phyloP scores from a whole-genome alignment of 805 yeast genomes.

The Candida orba region DNA sequence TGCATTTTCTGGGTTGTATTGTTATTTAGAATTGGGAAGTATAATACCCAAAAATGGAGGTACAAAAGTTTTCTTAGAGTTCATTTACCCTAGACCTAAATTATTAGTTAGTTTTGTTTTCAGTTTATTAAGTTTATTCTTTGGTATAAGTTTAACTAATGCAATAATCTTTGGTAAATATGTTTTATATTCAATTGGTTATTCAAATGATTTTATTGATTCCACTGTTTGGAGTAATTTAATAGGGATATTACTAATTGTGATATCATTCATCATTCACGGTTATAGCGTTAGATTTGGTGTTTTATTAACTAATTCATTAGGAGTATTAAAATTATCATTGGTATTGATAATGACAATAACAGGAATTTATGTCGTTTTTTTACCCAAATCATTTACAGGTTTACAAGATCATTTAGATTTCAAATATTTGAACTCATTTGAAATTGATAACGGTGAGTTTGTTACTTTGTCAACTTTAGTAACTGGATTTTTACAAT shows the following conservation, averaged over 20 bases:
- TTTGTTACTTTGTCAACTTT: conserved; percentile 36
- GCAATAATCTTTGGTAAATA: conserved; percentile 60
- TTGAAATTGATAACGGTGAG: conserved; percentile 22
- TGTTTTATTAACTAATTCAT: conserved; percentile 48
- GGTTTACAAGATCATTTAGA: conserved; percentile 32
- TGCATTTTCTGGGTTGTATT: conserved; percentile 60
- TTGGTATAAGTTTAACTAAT: conserved; percentile 50
- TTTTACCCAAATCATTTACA: conserved; percentile 37
- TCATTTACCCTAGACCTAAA: conserved; percentile 53
- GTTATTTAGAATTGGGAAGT: conserved; percentile 64
- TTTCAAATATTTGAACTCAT: conserved; percentile 24
- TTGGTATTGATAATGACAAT: conserved; percentile 46
- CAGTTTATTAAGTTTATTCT: conserved; percentile 41
- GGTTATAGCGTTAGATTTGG: conserved; percentile 57
- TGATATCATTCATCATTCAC: conserved; percentile 37
- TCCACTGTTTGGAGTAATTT: conserved; percentile 28
- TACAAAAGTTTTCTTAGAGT: conserved; percentile 63
- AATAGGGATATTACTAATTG: conserved; percentile 35
- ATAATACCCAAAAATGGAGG: conserved; percentile 73
- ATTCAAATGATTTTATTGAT: conserved; percentile 28
- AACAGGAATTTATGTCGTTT: conserved; percentile 50
- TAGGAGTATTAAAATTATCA: conserved; percentile 55
- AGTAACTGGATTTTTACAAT: conserved; percentile 49
- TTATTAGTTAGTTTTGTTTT: conserved; percentile 46
- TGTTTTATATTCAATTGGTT: conserved; percentile 36